Percentiles rank a stretch among this genome's conserved stretches.
Conservation (phyloP, 192 early-diverging fungal genomes). For the Backusella tuberculispora region DNA sequence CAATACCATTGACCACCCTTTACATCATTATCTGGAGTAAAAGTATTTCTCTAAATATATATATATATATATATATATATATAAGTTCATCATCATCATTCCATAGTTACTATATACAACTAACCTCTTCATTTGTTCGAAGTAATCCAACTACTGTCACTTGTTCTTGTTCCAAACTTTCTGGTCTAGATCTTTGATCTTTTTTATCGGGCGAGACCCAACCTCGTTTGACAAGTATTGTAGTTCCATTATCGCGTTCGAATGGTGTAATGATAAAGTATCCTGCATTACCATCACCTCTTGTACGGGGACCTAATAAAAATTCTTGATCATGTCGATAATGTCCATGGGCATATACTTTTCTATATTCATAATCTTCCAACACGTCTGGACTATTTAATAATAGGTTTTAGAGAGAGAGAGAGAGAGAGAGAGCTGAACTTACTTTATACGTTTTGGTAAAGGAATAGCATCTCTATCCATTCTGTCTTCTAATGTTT, state of each 20-base stretch:
- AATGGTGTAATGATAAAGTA: constrained; percentile 80
- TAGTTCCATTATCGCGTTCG: constrained; percentile 69
- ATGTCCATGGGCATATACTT: constrained; percentile 69
- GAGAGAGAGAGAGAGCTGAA: background rate
- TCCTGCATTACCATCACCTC: constrained; percentile 69
- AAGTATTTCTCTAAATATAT: constrained; percentile 51
- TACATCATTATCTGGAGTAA: constrained; percentile 63
- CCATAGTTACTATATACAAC: background rate
- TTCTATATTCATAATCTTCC: constrained; percentile 75
- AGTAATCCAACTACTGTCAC: constrained; percentile 72
- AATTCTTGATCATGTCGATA: constrained; percentile 80
- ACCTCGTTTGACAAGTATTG: constrained; percentile 84
- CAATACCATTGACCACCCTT: constrained; percentile 84
- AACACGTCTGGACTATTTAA: constrained; percentile 42
- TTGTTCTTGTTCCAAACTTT: constrained; percentile 48
- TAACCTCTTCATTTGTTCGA: constrained; percentile 61
- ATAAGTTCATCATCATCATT: constrained; percentile 11
- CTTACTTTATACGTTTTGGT: constrained; percentile 65
- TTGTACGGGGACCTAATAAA: constrained; percentile 77
- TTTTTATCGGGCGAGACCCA: constrained; percentile 81
- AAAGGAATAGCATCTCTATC: constrained; percentile 65
- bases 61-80: too few relatives aligned
- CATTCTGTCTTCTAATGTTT: constrained; percentile 67
- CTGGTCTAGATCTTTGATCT: constrained; percentile 56
- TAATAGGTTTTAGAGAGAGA: background rate